phyloP scores from a whole-genome alignment of 2,329 filamentous ascomycete species.

The Pseudogymnoascus verrucosus region DNA sequence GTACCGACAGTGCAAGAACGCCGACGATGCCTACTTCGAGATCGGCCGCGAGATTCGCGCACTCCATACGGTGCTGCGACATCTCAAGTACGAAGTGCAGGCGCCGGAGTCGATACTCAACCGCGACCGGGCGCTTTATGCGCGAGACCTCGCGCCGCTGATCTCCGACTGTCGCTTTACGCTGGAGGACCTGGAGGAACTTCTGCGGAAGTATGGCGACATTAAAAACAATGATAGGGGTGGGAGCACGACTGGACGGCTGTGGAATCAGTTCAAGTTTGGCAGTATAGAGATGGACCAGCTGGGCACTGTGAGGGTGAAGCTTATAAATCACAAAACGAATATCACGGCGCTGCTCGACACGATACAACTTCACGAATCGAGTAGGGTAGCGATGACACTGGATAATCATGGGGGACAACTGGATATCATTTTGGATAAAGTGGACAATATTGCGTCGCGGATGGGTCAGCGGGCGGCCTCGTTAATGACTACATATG shows the following conservation, averaged over 20 bases:
- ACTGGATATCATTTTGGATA: conserved; percentile 49
- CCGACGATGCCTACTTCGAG: conserved; percentile 38
- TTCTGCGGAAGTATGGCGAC: conserved; percentile 40
- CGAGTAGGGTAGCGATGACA: conserved; percentile 31
- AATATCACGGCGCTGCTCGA: conserved; percentile 50
- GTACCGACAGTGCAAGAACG: conserved; percentile 44
- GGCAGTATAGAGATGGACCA: conserved; percentile 27
- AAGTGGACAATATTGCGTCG: conserved; percentile 49
- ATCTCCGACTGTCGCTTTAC: conserved; percentile 48
- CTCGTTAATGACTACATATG: conserved; percentile 29
- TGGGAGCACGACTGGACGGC: conserved; percentile 14
- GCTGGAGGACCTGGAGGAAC: conserved; percentile 45
- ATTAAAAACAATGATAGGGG: conserved; percentile 14
- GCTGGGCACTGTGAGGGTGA: conserved; percentile 27
- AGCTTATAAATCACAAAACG: conserved; percentile 44
- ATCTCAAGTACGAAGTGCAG: conserved; percentile 49
- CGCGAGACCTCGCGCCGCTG: conserved; percentile 42
- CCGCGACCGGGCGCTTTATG: conserved; percentile 36
- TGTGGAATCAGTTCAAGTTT: conserved; percentile 23
- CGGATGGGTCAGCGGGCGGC: conserved; percentile 38
- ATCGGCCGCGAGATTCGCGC: conserved; percentile 43
- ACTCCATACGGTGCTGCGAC: conserved; percentile 48
- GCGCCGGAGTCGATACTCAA: conserved; percentile 50
- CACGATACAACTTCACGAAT: conserved; percentile 45
- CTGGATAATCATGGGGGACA: conserved; percentile 27